phyloP scores from a whole-genome alignment of 208 protist species.

The Polymyxa betae region DNA sequence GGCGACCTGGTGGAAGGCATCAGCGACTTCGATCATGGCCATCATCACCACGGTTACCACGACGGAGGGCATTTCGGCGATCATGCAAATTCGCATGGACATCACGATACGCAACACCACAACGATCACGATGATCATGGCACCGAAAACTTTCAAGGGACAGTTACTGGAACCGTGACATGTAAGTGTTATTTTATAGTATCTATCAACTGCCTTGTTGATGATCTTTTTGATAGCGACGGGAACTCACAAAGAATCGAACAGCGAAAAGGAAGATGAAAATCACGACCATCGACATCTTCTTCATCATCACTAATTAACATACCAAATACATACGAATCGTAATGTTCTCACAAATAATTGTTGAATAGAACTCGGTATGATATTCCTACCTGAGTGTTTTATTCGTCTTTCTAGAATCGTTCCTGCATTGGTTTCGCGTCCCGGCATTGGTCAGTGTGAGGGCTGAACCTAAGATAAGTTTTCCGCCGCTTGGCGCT shows the following conservation, averaged over 20 bases:
- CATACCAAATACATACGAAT: neutral
- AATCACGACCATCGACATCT: neutral
- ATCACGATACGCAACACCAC: neutral
- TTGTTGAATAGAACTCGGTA: neutral
- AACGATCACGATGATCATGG: neutral
- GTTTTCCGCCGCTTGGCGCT: neutral
- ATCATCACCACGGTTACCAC: slow-evolving; percentile 5
- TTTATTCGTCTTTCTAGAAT: neutral
- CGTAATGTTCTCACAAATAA: neutral
- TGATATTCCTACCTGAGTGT: neutral
- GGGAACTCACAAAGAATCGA: neutral
- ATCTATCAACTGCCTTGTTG: no score
- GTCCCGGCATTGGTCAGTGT: neutral
- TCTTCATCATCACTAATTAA: neutral
- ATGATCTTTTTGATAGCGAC: neutral
- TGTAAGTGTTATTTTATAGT: no score
- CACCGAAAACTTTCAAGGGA: neutral
- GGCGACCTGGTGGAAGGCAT: neutral
- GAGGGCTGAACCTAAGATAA: neutral
- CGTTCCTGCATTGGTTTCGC: neutral
- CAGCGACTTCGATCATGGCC: neutral
- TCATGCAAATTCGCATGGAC: neutral
- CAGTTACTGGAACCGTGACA: neutral
- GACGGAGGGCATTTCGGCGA: neutral
- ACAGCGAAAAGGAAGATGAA: neutral